Base-by-base conservation (phyloP, 768 basidiomycete species). In the Hemileccinum impolitum region DNA sequence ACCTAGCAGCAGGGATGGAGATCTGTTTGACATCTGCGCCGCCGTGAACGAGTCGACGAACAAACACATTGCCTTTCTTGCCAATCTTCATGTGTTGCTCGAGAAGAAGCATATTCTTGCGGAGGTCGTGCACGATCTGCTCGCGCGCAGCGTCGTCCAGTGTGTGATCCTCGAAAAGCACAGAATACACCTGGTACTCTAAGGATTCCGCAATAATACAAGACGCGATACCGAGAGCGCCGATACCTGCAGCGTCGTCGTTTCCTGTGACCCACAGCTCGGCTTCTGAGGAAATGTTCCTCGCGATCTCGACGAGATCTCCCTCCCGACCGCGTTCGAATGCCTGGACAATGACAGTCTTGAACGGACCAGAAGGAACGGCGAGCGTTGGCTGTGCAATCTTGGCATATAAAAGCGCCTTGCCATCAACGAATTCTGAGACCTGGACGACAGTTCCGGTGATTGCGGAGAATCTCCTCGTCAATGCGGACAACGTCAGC, bases 261-360 rank as follows among this genome's bases (percentile, higher is more conserved):
- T 66, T 67, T 5, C 62, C 63, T 2, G 55, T 61, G 43, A 66
- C 56, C 64, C 64, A 66, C 3, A 66, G 17, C 19, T 66, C 64
- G 2, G 59, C 55, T 21, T 64, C 65, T 1, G 55, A 54, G 19
- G 60, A 50, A 14, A 66, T 45, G 44, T 59, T 57, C 35, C 52
- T 58, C 1, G 52, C 60, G 12, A 66, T 54, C 17, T 66, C 65
- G 14, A 64, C 32, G 11, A 66, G 54, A 13, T 67, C 55, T 5
- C 58, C 63, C 41, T 66, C 65, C 17, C 43, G 43, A 14, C 60
- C 58, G 36, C 66, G 63, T 39, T 45, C 47, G 30, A 66, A 67
- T 1, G 60, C 53, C 6, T 63, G 59, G 19, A 66, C 41, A 8
- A 64, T 53, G 25, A 66, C 58, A 3, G 56, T 61, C 50, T 59